Evolutionary conservation across 768 basidiomycete genomes (phyloP).

Genomic region (Lepiota subincarnata): DNA sequence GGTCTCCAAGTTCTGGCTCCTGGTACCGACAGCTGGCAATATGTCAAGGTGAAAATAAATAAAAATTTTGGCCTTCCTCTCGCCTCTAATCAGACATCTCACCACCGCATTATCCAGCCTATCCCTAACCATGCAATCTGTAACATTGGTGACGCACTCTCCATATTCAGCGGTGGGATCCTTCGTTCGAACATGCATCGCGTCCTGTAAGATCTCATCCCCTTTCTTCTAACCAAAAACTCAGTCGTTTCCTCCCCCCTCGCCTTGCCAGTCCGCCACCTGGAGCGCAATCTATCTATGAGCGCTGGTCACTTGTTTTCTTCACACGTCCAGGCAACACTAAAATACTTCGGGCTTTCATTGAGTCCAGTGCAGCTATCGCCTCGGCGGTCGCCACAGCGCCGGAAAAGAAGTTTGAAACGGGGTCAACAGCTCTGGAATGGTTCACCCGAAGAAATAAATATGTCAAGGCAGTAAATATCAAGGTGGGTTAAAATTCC

Average conservation of each 20-base stretch:
- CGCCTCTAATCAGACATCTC: too few relatives aligned
- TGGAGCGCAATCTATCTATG: constrained; percentile 39
- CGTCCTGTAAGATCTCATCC: constrained; percentile 37
- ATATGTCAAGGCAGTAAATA: constrained; percentile 39
- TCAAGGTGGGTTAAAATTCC: constrained; percentile 23
- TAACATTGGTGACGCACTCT: constrained; percentile 56
- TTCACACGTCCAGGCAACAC: constrained; percentile 53
- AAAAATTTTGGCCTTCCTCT: too few relatives aligned
- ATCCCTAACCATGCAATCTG: constrained; percentile 50
- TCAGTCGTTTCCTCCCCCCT: neutral
- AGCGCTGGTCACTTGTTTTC: constrained; percentile 58
- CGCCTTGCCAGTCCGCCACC: constrained; percentile 38
- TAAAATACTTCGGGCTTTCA: neutral
- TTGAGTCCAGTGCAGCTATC: neutral
- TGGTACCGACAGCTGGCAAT: constrained; percentile 60
- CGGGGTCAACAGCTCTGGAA: constrained; percentile 31
- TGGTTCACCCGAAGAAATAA: constrained; percentile 42
- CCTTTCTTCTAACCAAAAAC: neutral
- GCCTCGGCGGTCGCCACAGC: constrained; percentile 9
- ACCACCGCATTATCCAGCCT: constrained; percentile 25
- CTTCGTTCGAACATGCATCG: constrained; percentile 57
- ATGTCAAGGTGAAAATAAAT: constrained; percentile 45
- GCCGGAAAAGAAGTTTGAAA: constrained; percentile 34
- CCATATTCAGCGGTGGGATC: constrained; percentile 57
- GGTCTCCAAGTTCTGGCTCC: constrained; percentile 68